phyloP scores from a whole-genome alignment of 257 asterid genomes.

The Solanum chiquidenum region DNA sequence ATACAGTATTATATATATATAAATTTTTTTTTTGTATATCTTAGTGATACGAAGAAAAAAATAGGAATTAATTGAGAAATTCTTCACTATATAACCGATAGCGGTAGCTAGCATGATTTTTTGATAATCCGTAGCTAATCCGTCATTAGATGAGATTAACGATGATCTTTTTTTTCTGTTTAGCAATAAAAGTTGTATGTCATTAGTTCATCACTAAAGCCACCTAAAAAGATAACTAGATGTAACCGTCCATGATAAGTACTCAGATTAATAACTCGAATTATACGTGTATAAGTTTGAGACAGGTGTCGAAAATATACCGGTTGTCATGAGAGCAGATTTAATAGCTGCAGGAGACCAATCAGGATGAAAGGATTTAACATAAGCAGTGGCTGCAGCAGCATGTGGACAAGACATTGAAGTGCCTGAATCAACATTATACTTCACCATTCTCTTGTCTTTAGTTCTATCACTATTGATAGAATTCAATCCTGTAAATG shows the following conservation, averaged over 20 bases:
- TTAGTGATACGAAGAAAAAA: too few species aligned
- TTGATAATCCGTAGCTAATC: not conserved
- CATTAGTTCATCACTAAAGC: not conserved
- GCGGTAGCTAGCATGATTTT: not conserved
- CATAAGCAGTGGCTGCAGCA: constrained; percentile 66
- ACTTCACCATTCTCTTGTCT: constrained; percentile 30
- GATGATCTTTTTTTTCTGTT: too few species aligned
- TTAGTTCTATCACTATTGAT: not conserved
- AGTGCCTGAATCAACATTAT: constrained; percentile 61
- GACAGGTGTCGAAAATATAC: constrained; percentile 10
- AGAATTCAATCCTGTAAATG: constrained; percentile 21
- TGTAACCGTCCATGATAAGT: not conserved
- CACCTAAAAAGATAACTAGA: not conserved
- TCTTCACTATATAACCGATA: too few species aligned
- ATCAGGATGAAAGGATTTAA: constrained; percentile 56
- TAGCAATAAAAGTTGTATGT: too few species aligned
- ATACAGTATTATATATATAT: not conserved
- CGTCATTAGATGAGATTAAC: too few species aligned
- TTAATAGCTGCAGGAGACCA: constrained; percentile 85
- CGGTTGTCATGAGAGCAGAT: constrained; percentile 84
- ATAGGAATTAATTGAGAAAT: too few species aligned
- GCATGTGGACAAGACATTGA: constrained; percentile 88
- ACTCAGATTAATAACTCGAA: not conserved
- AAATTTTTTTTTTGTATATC: not conserved
- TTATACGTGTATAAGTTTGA: not conserved